Evolutionary conservation across 768 basidiomycete species (phyloP).

Genomic region (Auricularia heimuer): DNA sequence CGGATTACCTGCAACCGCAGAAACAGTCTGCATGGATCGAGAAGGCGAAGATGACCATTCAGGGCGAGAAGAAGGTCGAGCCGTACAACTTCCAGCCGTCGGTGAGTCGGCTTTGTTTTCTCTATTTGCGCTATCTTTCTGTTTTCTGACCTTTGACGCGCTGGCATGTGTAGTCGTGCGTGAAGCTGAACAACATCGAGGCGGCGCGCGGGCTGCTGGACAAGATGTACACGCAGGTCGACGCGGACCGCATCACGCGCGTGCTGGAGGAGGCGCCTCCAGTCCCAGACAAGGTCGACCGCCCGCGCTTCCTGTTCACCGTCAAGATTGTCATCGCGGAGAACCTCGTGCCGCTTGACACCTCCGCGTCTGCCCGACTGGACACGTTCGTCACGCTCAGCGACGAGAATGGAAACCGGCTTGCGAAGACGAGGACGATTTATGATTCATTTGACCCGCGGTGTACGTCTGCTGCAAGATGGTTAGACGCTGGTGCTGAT

Average conservation of each 20-base stretch:
- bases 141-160: too few relatives aligned
- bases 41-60: conserved; percentile 68
- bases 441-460: conserved; percentile 86
- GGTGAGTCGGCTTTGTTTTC: conserved; percentile 17
- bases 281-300: conserved; percentile 58
- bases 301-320: conserved; percentile 73
- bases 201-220: conserved; percentile 85
- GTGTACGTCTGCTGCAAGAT: conserved; percentile 42
- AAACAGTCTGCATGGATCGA: conserved; percentile 79
- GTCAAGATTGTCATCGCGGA: conserved; percentile 92
- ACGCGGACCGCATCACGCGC: conserved; percentile 77
- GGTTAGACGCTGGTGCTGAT: not conserved
- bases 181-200: conserved; percentile 96
- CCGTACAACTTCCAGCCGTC: conserved; percentile 87
- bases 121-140: not conserved
- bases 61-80: conserved; percentile 84
- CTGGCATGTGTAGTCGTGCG: conserved; percentile 53
- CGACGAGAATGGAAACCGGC: conserved; percentile 78
- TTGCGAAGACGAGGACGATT: conserved; percentile 93
- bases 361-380: conserved; percentile 64
- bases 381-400: conserved; percentile 93
- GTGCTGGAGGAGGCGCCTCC: conserved; percentile 53
- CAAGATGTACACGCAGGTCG: conserved; percentile 86
- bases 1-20: conserved; percentile 71
- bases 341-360: conserved; percentile 67